Conservation (phyloP, 208 protist genomes). For the Polymyxa betae region DNA sequence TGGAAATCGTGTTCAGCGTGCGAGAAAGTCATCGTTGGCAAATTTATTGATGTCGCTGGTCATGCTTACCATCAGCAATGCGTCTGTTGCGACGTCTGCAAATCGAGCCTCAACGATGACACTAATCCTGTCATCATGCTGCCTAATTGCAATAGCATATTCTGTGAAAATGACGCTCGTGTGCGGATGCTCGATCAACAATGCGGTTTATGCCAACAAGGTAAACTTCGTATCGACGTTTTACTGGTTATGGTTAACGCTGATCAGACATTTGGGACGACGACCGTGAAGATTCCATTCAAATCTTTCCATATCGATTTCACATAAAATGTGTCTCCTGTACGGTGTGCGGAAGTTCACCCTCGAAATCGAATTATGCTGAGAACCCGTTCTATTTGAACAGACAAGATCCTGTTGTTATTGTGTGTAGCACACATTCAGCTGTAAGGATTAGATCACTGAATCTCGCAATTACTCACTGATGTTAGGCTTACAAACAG, state of each 20-base stretch:
- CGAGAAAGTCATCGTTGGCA: neutral
- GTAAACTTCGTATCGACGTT: neutral
- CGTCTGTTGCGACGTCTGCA: neutral
- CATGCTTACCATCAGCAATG: neutral
- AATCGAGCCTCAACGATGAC: neutral
- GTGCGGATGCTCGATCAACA: neutral
- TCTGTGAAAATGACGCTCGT: neutral
- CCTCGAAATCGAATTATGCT: neutral
- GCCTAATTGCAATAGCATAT: neutral
- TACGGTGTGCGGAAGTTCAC: neutral
- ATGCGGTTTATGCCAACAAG: conserved; percentile 13
- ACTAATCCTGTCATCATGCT: neutral
- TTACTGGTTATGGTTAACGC: neutral
- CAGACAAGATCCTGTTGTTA: neutral
- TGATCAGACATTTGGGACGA: neutral
- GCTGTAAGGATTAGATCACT: neutral
- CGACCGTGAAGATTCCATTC: neutral
- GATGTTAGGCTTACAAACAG: neutral
- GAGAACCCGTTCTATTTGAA: neutral
- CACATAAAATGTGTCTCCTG: conserved; percentile 14
- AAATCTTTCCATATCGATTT: conserved; percentile 39
- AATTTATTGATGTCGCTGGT: neutral
- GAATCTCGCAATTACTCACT: neutral
- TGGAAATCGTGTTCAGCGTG: conserved; percentile 10
- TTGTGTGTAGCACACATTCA: neutral